Percentiles rank a stretch among this genome's conserved stretches.
phyloP scores from a whole-genome alignment of 257 asterid genomes.

The Datura wrightii region DNA sequence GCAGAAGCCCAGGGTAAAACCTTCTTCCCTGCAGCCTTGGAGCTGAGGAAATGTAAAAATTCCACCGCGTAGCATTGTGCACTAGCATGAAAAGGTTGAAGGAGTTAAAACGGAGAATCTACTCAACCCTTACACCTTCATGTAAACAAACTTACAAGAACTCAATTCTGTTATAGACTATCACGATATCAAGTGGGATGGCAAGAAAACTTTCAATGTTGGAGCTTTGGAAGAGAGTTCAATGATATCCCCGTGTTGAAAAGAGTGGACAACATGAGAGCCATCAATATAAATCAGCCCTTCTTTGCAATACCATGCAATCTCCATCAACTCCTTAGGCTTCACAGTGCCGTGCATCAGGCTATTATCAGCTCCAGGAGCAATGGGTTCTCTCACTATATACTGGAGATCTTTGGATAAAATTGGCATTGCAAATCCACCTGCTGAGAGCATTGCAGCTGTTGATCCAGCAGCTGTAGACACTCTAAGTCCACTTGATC shows the following conservation, averaged over 20 bases:
- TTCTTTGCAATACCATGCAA: slow-evolving; percentile 72
- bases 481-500: slow-evolving; percentile 95
- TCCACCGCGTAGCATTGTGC: background rate
- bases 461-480: slow-evolving; percentile 96
- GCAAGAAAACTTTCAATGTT: slow-evolving; percentile 63
- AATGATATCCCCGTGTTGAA: slow-evolving; percentile 77
- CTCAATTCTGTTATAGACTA: background rate
- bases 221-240: slow-evolving; percentile 79
- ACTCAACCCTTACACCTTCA: background rate
- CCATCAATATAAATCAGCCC: slow-evolving; percentile 81
- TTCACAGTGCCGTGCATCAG: slow-evolving; percentile 61
- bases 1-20: background rate
- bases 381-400: slow-evolving; percentile 89
- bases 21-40: background rate
- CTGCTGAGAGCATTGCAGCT: slow-evolving; percentile 91
- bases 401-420: slow-evolving; percentile 86
- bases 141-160: background rate
- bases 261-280: slow-evolving; percentile 63
- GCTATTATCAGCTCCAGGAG: slow-evolving; percentile 47
- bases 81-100: background rate
- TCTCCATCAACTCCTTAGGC: slow-evolving; percentile 60
- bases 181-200: slow-evolving; percentile 49
- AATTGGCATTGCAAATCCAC: slow-evolving; percentile 78
- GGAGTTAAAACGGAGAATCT: slow-evolving; percentile 2
- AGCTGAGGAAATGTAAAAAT: slow-evolving; percentile 10